Evolutionary conservation across 2,329 filamentous ascomycete species (phyloP).

Genomic region (Paracoccidioides brasiliensis): DNA sequence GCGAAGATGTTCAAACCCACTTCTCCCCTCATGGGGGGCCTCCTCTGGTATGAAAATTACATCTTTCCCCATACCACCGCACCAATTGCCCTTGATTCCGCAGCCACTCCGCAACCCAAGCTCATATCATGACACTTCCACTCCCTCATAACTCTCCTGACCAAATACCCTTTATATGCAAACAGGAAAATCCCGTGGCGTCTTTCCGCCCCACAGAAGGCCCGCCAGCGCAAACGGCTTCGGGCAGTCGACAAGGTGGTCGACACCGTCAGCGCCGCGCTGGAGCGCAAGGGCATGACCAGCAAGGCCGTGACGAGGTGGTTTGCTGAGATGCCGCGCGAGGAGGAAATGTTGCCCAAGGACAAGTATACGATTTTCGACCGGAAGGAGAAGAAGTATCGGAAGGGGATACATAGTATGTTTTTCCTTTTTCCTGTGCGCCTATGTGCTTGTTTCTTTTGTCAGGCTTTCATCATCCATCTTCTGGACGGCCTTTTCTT

Average conservation of each 20-base stretch:
- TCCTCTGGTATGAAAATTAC: slow-evolving; percentile 54
- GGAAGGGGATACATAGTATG: slow-evolving; percentile 96
- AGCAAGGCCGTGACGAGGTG: slow-evolving; percentile 66
- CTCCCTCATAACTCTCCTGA: not conserved
- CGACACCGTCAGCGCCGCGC: slow-evolving; percentile 63
- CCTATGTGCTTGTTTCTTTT: too few relatives aligned
- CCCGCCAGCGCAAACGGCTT: slow-evolving; percentile 69
- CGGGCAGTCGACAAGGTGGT: slow-evolving; percentile 81
- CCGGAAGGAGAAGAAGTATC: slow-evolving; percentile 85
- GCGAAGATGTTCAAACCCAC: slow-evolving; percentile 70
- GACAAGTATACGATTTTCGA: slow-evolving; percentile 99
- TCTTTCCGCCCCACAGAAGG: slow-evolving; percentile 81
- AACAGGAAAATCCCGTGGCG: slow-evolving; percentile 92
- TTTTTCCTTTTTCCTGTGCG: slow-evolving; percentile 15
- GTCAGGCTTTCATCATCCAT: too few relatives aligned
- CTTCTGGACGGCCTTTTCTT: too few relatives aligned
- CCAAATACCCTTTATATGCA: slow-evolving; percentile 2
- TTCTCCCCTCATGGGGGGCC: slow-evolving; percentile 61
- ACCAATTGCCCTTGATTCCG: not conserved
- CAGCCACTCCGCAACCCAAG: not conserved
- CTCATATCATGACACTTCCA: not conserved
- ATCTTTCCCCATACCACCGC: not conserved
- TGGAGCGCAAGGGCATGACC: slow-evolving; percentile 58
- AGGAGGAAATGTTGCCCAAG: slow-evolving; percentile 86
- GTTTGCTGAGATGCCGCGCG: slow-evolving; percentile 92